Evolutionary conservation across 2,329 filamentous ascomycete genomes (phyloP).

Genomic region (Colletotrichum sp.): DNA sequence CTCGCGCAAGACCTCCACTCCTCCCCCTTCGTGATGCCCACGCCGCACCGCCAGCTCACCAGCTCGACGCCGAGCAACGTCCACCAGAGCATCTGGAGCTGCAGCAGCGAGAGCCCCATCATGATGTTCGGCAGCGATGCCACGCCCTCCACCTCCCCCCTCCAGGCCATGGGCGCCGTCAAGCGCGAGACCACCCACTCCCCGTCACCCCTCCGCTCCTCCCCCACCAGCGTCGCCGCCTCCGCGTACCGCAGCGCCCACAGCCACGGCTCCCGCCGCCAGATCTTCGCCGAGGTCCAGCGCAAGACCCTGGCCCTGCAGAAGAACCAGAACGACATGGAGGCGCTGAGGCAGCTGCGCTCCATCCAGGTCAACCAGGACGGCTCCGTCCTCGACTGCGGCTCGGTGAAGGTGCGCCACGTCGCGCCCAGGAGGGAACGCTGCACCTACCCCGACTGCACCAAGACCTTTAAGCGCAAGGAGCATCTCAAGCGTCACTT

Average conservation of each 20-base stretch:
- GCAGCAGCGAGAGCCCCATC: constrained; percentile 45
- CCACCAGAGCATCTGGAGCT: constrained; percentile 40
- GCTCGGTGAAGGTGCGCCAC: constrained; percentile 17
- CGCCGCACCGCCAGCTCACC: constrained; percentile 29
- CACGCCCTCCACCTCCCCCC: constrained; percentile 32
- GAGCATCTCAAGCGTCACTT: constrained; percentile 63
- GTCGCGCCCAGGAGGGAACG: constrained; percentile 26
- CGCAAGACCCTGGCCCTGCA: constrained; percentile 51
- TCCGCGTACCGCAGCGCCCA: constrained; percentile 30
- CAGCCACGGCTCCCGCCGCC: constrained; percentile 34
- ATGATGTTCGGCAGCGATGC: constrained; percentile 37
- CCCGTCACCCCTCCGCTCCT: constrained; percentile 30
- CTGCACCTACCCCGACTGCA: constrained; percentile 52
- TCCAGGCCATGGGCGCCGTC: constrained; percentile 34
- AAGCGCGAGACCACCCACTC: constrained; percentile 39
- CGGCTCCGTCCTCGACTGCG: constrained; percentile 17
- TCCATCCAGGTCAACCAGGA: constrained; percentile 22
- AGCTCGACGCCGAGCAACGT: constrained; percentile 43
- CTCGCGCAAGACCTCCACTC: constrained; percentile 21
- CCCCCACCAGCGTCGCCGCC: constrained; percentile 35
- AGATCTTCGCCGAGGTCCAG: constrained; percentile 46
- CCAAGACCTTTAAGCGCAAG: constrained; percentile 54
- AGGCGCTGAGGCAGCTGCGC: constrained; percentile 21
- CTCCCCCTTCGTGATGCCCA: constrained; percentile 22
- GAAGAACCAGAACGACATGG: constrained; percentile 35